Evolutionary conservation across 2,329 filamentous ascomycete species (phyloP), one percentile per base, ranked within the genome.

Genomic region (Orbilia javanica): DNA sequence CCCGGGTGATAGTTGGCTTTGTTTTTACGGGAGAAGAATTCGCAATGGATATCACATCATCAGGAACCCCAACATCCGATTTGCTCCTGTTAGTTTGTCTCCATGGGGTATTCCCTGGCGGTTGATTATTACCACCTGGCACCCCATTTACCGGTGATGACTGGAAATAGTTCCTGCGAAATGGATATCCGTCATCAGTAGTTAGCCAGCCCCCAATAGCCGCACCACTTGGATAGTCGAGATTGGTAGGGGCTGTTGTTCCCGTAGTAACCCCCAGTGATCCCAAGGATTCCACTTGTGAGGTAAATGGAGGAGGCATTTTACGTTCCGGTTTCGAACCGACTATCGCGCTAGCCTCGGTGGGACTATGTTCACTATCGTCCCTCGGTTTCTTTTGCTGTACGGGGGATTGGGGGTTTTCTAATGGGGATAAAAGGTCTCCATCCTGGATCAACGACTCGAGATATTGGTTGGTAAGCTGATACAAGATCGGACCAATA

Each of bases 401-500:
- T 7, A 44, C 34, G 4, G 57, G 20, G 4, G 39, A 15, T 25
- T 67, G 65, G 1, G 50, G 55, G 3, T 39, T 55, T 11, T 65
- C 57, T 15, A 48, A 52, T 6, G 66, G 46, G 18, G 66, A 77
- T 1, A 39, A 3, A 2, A 34, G 11, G 3, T 78, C 74, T 2
- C 48, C 25, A 25, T 78, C 52, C 25, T 57, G 27, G n/a, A 34
- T 29, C 42, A 60, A 20, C 10, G 65, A 52, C 3, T 72, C 67
- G 22, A 78, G 60, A 50, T 53, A 65, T 18, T 62, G 34, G 42
- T 64, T 78, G 34, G 72, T 68, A 29, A 78, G 25, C 6, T 44
- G 39, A 48, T 72, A 72, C 11, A 78, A 53, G 29, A 78, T 68
- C 13, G 74, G 74, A 1, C 74, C 67, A n/a, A 78, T 78, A 11